Conservation (phyloP, 1,284 basidiomycete species). For the Trametes versicolor region DNA sequence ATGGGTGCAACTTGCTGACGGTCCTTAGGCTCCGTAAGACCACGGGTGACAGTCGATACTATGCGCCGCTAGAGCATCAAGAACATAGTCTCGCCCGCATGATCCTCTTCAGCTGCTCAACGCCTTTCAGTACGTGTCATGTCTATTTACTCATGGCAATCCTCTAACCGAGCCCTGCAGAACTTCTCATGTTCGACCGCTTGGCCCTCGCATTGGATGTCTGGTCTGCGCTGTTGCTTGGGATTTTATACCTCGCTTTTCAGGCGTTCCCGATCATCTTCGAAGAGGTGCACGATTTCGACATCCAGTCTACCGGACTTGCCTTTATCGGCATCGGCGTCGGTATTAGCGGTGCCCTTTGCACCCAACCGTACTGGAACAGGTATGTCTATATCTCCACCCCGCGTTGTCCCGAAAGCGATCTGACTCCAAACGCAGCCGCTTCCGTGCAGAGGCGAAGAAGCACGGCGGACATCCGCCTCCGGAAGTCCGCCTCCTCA, state of each 20-base stretch:
- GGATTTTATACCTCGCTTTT: slow-evolving; percentile 81
- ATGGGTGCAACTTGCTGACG: too few species aligned
- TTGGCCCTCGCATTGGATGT: slow-evolving; percentile 80
- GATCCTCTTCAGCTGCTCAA: slow-evolving; percentile 53
- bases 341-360: slow-evolving; percentile 67
- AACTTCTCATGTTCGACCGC: slow-evolving; percentile 72
- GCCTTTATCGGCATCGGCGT: slow-evolving; percentile 79
- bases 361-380: slow-evolving; percentile 74
- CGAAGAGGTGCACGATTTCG: slow-evolving; percentile 65
- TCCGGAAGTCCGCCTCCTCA: slow-evolving; percentile 74
- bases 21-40: slow-evolving; percentile 54
- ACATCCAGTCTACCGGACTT: slow-evolving; percentile 67
- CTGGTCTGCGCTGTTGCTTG: slow-evolving; percentile 61
- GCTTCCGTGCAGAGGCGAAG: slow-evolving; percentile 44
- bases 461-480: slow-evolving; percentile 61
- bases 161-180: slow-evolving; percentile 47
- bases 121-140: slow-evolving; percentile 74
- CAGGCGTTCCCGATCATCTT: slow-evolving; percentile 80
- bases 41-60: slow-evolving; percentile 64
- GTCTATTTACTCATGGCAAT: background rate
- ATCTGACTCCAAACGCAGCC: slow-evolving; percentile 23
- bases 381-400: too few species aligned
- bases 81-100: slow-evolving; percentile 51
- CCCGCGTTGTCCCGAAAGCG: too few species aligned
- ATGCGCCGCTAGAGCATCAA: slow-evolving; percentile 62